Base-by-base conservation (phyloP, 2,329 filamentous ascomycete species). In the Aspergillus felis region DNA sequence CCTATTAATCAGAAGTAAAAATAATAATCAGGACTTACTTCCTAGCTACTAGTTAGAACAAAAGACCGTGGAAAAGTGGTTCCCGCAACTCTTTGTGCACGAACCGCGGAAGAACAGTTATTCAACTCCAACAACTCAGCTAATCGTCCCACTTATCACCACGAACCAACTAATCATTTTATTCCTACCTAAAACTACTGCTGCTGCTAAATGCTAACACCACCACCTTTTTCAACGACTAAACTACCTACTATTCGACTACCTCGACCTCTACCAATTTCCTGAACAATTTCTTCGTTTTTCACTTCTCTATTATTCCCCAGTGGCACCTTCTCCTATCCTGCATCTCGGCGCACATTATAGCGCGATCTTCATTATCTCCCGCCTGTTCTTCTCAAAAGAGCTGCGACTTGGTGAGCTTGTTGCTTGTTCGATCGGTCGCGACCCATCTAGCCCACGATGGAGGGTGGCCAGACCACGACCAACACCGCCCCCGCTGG, bases 401-500 rank as follows among this genome's bases (percentile, higher is more conserved):
- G 55, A 59, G 58, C 59, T 62, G 64, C 64, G 62, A 58, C 64
- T 61, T 59, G 56, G 50, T 60, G 61, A 67, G 63, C 63, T 64
- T 66, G 59, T 62, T 67, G 61, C 65, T 66, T 65, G 63, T 69
- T 70, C 71, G 70, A 69, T 69, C 70, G 70, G 67, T 73, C 70
- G 70, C 71, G 73, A 73, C 72, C 67, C 69, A 67, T 72, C 71
- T 68, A 71, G 70, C 68, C 68, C 68, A 68, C 64, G 65, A 80
- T 81, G 79, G 78, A 81, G 64, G 71, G 67, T 68, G 73, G 69
- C 68, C 72, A 75, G 71, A 74, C 71, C 61, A 72, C 73, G 59
- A 72, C 72, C 64, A 72, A 65, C 63, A 61, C 71, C 66, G 72
- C 68, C 65, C 76, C 78, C 68, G 81, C 85, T 71, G 94, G 90